Evolutionary conservation across 163 green algal genomes (phyloP), one percentile per base, ranked within the genome.

Genomic region (Coccomyxa subellipsoidea): DNA sequence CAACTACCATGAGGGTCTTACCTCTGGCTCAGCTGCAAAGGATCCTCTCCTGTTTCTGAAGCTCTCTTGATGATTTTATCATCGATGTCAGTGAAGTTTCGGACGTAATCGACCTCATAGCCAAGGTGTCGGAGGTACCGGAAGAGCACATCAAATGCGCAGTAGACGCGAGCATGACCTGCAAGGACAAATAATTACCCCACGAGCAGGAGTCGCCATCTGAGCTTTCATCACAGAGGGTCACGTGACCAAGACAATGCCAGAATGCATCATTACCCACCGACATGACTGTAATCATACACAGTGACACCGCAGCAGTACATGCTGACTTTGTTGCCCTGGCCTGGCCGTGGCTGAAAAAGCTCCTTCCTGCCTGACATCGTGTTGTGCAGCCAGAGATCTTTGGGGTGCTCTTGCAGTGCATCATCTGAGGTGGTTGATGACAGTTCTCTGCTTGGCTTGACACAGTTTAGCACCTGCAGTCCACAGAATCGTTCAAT

Each of bases 51-150:
- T n/a, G 18, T 38, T 38, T 81, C 69, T 27, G 69, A 29, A 29
- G 83, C 83, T 38, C 83, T 37, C 8, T 54, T 66, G 69, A 83
- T 86, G 72, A 87, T 82, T 78, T 93, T 94, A 78, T 94, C 95
- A 81, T 98, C 95, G 29, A 98, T 92, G 84, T 96, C 94, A 15
- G 96, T 99, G 88, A 99, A 99, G 88, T 99, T 99, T 36, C 96
- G 91, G 15, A 96, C 80, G 38, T 84, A 84, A 7, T 76, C 77
- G 21, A 84, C 79, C 35, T 94, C 77, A 77, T 96, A 96, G 10
- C 89, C 83, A 35, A 96, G 77, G 36, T 88, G 78, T 18, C 80
- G 69, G 78, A 98, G 88, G 69, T 93, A 86, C 71, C 96, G 91
- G 84, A 94, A 96, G 69, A 99, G 87, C 7, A 98, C 82, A 83